Percentiles rank a stretch among this genome's conserved stretches.
Conservation (phyloP, 176 grass and related monocot species). For the Raddia distichophylla region DNA sequence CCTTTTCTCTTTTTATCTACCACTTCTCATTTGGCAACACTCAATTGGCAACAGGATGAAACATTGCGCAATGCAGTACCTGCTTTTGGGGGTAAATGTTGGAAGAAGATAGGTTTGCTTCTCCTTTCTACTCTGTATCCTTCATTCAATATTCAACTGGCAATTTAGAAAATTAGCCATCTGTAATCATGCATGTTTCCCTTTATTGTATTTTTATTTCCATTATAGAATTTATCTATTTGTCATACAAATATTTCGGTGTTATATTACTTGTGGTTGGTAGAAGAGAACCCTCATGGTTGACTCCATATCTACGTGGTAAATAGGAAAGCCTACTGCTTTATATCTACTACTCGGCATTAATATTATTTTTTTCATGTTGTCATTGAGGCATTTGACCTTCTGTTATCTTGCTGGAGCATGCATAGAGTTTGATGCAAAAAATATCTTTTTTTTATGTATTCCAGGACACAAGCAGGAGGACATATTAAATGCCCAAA, state of each 20-base stretch:
- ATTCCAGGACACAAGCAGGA: too few species aligned
- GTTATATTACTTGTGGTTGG: background rate
- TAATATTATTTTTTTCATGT: too few species aligned
- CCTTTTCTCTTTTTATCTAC: background rate
- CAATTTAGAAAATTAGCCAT: constrained; percentile 24
- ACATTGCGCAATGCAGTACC: constrained; percentile 73
- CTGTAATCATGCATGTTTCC: constrained; percentile 19
- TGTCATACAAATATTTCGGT: background rate
- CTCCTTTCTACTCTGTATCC: constrained; percentile 34
- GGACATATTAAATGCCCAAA: too few species aligned
- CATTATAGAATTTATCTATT: background rate
- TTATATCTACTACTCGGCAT: too few species aligned
- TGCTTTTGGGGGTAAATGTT: constrained; percentile 73
- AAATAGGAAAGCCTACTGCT: too few species aligned
- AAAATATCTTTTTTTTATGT: too few species aligned
- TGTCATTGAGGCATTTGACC: too few species aligned
- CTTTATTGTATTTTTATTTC: background rate
- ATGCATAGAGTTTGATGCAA: too few species aligned
- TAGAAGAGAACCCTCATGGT: background rate
- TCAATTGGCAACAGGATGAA: constrained; percentile 58
- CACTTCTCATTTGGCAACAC: constrained; percentile 1
- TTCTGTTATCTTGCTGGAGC: too few species aligned
- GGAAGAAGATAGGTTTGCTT: constrained; percentile 94
- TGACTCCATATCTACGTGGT: background rate
- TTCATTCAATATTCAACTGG: constrained; percentile 1